Conservation (phyloP, 805 yeast genomes). For the Kodamaea jinghongensis region DNA sequence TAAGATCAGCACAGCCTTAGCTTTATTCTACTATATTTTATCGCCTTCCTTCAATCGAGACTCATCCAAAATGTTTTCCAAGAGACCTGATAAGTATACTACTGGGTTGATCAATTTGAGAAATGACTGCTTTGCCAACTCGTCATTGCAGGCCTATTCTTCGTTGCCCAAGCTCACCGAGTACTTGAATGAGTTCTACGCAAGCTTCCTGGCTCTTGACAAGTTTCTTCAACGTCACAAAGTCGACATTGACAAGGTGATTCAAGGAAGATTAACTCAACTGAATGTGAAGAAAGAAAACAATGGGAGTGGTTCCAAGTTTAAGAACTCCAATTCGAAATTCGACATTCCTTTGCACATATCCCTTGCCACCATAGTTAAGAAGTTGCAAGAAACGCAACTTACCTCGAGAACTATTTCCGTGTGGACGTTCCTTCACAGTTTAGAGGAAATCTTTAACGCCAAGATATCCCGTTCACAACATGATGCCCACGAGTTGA, state of each 20-base stretch:
- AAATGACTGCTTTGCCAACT: constrained; percentile 91
- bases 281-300: not conserved
- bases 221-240: constrained; percentile 16
- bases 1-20: constrained; percentile 1
- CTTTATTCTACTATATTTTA: constrained; percentile 12
- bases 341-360: constrained; percentile 52
- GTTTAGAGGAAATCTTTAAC: constrained; percentile 67
- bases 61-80: constrained; percentile 35
- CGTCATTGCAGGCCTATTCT: constrained; percentile 77
- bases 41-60: constrained; percentile 12
- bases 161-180: constrained; percentile 57
- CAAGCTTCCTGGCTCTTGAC: constrained; percentile 22
- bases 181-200: constrained; percentile 48
- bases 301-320: constrained; percentile 10
- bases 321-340: constrained; percentile 15
- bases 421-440: constrained; percentile 76
- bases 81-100: constrained; percentile 68
- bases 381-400: constrained; percentile 62
- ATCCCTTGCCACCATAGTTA: constrained; percentile 51
- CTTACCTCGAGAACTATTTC: constrained; percentile 53
- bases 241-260: constrained; percentile 17
- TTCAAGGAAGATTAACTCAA: constrained; percentile 8
- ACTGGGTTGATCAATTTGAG: constrained; percentile 81
- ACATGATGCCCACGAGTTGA: constrained; percentile 93
- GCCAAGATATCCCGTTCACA: constrained; percentile 77